Evolutionary conservation across 257 asterid species (phyloP).

Genomic region (Solanum verrucosum): DNA sequence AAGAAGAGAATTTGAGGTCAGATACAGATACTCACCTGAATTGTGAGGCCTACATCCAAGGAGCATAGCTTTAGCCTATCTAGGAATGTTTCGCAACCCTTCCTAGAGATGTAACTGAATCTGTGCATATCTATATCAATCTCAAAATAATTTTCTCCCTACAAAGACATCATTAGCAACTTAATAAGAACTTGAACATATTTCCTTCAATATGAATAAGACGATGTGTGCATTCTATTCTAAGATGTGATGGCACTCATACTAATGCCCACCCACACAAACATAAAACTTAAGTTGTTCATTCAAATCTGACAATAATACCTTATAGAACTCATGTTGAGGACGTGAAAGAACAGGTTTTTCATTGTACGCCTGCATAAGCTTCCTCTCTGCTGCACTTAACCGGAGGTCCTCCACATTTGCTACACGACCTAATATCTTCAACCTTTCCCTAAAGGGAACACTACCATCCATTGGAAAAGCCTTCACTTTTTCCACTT

Average conservation of each 20-base stretch:
- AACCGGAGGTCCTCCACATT: constrained; percentile 85
- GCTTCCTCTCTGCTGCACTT: constrained; percentile 86
- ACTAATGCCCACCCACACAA: background rate
- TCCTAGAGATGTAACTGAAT: constrained; percentile 80
- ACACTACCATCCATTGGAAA: constrained; percentile 27
- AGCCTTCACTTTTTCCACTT: constrained; percentile 70
- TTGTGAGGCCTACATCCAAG: constrained; percentile 83
- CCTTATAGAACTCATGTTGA: constrained; percentile 77
- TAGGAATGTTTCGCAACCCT: constrained; percentile 66
- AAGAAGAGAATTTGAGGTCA: background rate
- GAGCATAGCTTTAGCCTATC: constrained; percentile 72
- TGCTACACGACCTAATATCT: constrained; percentile 76
- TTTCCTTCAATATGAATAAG: background rate
- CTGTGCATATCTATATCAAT: constrained; percentile 96
- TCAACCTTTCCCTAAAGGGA: constrained; percentile 15
- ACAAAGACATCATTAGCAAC: constrained; percentile 4
- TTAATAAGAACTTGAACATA: background rate
- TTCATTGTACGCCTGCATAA: constrained; percentile 86
- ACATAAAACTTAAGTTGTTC: background rate
- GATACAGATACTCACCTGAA: constrained; percentile 56
- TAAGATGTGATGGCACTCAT: background rate
- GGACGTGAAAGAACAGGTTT: constrained; percentile 99
- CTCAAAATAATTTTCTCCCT: constrained; percentile 84
- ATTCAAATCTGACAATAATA: constrained; percentile 1
- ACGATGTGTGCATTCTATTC: background rate